Base-by-base conservation (phyloP, 225 moss, liverwort and hornwort species). In the Marchantia paleacea region DNA sequence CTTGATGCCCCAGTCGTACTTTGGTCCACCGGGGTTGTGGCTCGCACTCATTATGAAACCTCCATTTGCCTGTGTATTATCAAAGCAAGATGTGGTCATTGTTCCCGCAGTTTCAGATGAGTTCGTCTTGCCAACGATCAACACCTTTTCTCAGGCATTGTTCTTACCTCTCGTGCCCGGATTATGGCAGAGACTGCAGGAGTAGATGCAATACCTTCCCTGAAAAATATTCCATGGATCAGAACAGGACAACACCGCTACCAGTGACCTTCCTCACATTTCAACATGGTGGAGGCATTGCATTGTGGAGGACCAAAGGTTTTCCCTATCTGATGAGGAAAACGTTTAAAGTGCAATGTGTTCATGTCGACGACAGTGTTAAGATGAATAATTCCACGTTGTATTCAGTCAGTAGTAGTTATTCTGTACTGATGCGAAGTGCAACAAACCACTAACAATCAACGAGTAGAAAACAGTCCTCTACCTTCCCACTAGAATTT, bases 1-100 rank as follows among this genome's bases (percentile, higher is more conserved):
- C 86, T 97, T 97, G 72, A 97, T 93, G 62, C 97, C 97, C 97
- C 95, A 97, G 78, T 97, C 97, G 67, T 92, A 89, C n/a, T 95
- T 79, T 0, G 97, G 97, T 3, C 97, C 97, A 3, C 93, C 97
- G 20, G 97, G 97, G 69, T 97, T 97, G 79, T 97, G 97, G 58
- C 97, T 97, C 64, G 97, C 97, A 81, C 97, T 97, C 97, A 97
- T 97, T 62, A 97, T 92, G 76, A 97, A 97, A 48, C 97, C 97
- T 29, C 97, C 97, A 28, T 89, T 87, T 24, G 97, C 97, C 88
- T 89, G 83, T 86, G 80, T 31, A 55, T 53, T 7, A 18, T 74
- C 15, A n/a, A 52, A 50, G 50, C 50, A 51, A 4, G 5, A 39
- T 39, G 39, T 0, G 8, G n/a, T 72, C 50, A 50, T 47, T 10